phyloP scores from a whole-genome alignment of 306 rosid genomes.

The Glycine latifolia region DNA sequence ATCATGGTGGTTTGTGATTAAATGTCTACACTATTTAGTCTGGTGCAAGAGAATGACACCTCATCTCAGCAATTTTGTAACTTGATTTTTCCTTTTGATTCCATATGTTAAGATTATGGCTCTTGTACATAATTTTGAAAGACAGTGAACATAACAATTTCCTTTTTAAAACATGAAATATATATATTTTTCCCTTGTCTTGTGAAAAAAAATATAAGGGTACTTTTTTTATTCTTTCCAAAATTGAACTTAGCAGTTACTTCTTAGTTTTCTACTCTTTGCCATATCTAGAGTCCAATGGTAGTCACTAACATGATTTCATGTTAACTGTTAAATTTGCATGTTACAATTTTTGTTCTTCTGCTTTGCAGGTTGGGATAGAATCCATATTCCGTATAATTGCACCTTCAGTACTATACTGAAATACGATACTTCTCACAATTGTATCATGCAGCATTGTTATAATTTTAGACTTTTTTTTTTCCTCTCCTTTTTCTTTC shows the following conservation, averaged over 20 bases:
- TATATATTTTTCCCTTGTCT: not conserved
- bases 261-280: not conserved
- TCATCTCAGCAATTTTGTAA: conserved; percentile 3
- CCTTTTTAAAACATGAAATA: conserved; percentile 2
- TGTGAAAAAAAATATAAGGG: conserved; percentile 19
- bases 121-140: conserved; percentile 25
- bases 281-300: not conserved
- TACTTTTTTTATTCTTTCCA: not conserved
- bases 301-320: conserved; percentile 3
- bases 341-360: not conserved
- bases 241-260: not conserved
- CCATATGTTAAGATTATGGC: conserved; percentile 5
- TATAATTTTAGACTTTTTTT: conserved; percentile 35
- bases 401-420: conserved; percentile 43
- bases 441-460: conserved; percentile 46
- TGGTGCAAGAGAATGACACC: not conserved
- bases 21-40: not conserved
- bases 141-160: not conserved
- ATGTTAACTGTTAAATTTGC: not conserved
- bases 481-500: not conserved
- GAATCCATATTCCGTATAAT: conserved; percentile 44
- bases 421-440: conserved; percentile 31
- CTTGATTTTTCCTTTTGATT: conserved; percentile 34
- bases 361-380: conserved; percentile 51
- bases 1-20: no score